Conservation (phyloP, 2,329 filamentous ascomycete genomes). For the Boeremia exigua region DNA sequence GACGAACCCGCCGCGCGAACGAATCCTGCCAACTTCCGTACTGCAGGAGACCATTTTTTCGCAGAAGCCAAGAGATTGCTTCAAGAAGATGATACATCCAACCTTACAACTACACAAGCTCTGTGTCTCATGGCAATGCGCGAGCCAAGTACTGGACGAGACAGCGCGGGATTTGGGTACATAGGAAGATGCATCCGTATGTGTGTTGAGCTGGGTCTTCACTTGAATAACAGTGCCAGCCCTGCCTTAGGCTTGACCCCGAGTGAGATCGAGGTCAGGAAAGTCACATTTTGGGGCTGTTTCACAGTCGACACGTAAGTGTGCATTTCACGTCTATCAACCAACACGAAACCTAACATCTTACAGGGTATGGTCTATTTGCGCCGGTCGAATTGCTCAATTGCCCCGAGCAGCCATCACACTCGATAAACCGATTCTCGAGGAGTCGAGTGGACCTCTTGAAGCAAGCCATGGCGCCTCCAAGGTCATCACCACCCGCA, state of each 20-base stretch:
- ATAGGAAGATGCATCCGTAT: conserved; percentile 75
- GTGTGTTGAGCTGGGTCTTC: conserved; percentile 74
- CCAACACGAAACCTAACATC: conserved; percentile 1
- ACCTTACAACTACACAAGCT: conserved; percentile 74
- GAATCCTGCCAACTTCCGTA: conserved; percentile 66
- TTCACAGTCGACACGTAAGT: conserved; percentile 58
- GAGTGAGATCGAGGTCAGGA: conserved; percentile 56
- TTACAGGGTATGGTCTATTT: conserved; percentile 53
- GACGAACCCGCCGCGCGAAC: conserved; percentile 67
- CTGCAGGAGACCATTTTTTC: conserved; percentile 77
- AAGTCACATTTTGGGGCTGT: conserved; percentile 61
- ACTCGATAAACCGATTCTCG: conserved; percentile 56
- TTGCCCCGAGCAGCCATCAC: conserved; percentile 57
- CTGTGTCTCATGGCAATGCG: conserved; percentile 77
- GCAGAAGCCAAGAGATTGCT: conserved; percentile 70
- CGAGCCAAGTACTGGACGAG: conserved; percentile 74
- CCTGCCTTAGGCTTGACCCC: conserved; percentile 41
- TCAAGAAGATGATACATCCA: conserved; percentile 63
- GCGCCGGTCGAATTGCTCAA: conserved; percentile 55
- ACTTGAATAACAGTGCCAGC: conserved; percentile 54
- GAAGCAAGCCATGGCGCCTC: conserved; percentile 44
- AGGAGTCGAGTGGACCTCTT: conserved; percentile 62
- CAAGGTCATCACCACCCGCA: conserved; percentile 36
- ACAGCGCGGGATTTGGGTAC: conserved; percentile 76
- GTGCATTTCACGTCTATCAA: neutral